phyloP scores from a whole-genome alignment of 371 early-diverging fungal genomes.

The Mortierella sp. region DNA sequence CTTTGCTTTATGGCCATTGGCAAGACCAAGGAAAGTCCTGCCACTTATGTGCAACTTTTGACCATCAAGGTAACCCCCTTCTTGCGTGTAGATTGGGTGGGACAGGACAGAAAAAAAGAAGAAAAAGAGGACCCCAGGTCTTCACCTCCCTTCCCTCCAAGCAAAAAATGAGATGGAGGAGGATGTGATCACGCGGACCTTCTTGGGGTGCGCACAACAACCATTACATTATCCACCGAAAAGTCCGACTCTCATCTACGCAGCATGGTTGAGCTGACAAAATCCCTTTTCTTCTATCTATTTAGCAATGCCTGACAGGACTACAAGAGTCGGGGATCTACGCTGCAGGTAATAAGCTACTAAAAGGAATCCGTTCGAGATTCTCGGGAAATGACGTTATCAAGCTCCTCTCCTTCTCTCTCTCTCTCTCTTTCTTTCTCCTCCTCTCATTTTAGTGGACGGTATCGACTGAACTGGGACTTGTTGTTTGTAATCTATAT shows the following conservation, averaged over 20 bases:
- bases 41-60: constrained; percentile 81
- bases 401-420: neutral
- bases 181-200: too few relatives aligned
- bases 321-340: constrained; percentile 76
- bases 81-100: neutral
- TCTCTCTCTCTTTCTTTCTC: neutral
- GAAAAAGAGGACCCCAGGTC: neutral
- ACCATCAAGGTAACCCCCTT: constrained; percentile 73
- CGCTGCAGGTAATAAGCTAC: constrained; percentile 30
- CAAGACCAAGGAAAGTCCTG: constrained; percentile 81
- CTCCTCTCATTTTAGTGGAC: neutral
- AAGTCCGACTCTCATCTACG: too few relatives aligned
- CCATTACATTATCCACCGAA: neutral
- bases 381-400: too few relatives aligned
- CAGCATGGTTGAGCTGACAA: too few relatives aligned
- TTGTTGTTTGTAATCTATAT: too few relatives aligned
- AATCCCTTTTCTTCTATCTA: neutral
- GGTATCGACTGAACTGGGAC: neutral
- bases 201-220: neutral
- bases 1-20: constrained; percentile 84
- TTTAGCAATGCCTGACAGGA: constrained; percentile 80
- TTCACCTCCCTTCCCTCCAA: neutral
- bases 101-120: neutral
- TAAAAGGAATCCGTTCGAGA: too few relatives aligned
- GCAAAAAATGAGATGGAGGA: neutral